phyloP scores from a whole-genome alignment of 1,139 yeast species.

The Taphrina pruni region DNA sequence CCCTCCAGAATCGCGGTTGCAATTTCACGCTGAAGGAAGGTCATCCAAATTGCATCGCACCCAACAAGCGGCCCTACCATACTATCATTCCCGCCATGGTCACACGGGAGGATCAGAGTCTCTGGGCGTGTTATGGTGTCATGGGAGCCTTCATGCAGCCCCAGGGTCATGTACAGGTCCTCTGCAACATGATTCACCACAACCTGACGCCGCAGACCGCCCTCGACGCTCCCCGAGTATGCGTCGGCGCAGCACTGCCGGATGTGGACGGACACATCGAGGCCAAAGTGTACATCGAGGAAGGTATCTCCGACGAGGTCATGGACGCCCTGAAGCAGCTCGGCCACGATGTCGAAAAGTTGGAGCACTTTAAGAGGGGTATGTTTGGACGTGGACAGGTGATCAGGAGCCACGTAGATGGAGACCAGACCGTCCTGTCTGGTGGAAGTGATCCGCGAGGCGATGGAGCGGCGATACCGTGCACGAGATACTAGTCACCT shows the following conservation, averaged over 20 bases:
- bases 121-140: conserved; percentile 77
- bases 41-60: conserved; percentile 66
- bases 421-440: conserved; percentile 58
- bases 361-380: conserved; percentile 58
- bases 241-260: conserved; percentile 61
- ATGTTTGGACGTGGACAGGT: conserved; percentile 67
- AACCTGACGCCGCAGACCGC: conserved; percentile 75
- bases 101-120: conserved; percentile 53
- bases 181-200: conserved; percentile 67
- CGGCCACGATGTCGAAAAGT: conserved; percentile 64
- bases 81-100: conserved; percentile 86
- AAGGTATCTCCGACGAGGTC: conserved; percentile 60
- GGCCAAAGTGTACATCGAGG: conserved; percentile 70
- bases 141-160: conserved; percentile 93
- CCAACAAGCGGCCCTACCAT: conserved; percentile 78
- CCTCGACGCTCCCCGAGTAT: conserved; percentile 75
- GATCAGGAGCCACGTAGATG: conserved; percentile 57
- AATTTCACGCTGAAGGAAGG: conserved; percentile 70
- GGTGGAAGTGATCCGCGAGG: conserved; percentile 83
- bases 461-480: conserved; percentile 77
- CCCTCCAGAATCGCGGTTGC: conserved; percentile 76
- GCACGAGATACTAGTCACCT: not conserved
- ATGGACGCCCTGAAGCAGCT: conserved; percentile 56
- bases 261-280: conserved; percentile 55
- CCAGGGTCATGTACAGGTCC: conserved; percentile 82